Conservation (phyloP, 2,329 filamentous ascomycete genomes). For the Eutypella sp. region DNA sequence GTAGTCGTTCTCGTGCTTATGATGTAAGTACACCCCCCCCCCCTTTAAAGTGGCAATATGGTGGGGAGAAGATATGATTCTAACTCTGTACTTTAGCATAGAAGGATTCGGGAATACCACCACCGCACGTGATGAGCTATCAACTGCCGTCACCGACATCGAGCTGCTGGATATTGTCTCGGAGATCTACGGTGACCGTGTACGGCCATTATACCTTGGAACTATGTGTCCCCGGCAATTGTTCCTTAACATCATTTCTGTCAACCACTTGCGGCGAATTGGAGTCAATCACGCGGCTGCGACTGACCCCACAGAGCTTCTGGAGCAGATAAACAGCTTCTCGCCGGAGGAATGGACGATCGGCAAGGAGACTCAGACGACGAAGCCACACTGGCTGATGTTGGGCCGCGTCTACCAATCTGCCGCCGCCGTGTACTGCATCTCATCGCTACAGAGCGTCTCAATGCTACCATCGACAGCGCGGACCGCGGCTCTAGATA, state of each 20-base stretch:
- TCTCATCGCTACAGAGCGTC: conserved; percentile 24
- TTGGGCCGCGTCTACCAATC: conserved; percentile 25
- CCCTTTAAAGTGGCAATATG: background rate
- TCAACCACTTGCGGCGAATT: conserved; percentile 24
- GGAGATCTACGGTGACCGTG: conserved; percentile 11
- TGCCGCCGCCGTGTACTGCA: conserved; percentile 22
- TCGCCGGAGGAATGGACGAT: conserved; percentile 22
- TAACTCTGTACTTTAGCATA: conserved; percentile 11
- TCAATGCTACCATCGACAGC: conserved; percentile 15
- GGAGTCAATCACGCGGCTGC: conserved; percentile 2
- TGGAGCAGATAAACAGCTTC: conserved; percentile 22
- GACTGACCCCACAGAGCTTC: conserved; percentile 12
- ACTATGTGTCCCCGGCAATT: conserved; percentile 20
- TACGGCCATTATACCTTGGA: conserved; percentile 11
- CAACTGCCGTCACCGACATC: conserved; percentile 10
- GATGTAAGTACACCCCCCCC: conserved; percentile 17
- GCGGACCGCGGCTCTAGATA: conserved; percentile 2
- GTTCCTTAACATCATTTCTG: conserved; percentile 21
- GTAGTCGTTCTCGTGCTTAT: conserved; percentile 13
- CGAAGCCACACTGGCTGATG: conserved; percentile 23
- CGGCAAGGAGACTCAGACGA: conserved; percentile 8
- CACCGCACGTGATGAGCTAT: conserved; percentile 23
- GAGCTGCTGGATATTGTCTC: conserved; percentile 19
- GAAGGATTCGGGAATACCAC: conserved; percentile 28
- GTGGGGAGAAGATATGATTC: background rate